These are phyloP conservation scores for Populus davidiana DNA, from an alignment of 345 rosid genomes.

Conservation along the genomic window DNA sequence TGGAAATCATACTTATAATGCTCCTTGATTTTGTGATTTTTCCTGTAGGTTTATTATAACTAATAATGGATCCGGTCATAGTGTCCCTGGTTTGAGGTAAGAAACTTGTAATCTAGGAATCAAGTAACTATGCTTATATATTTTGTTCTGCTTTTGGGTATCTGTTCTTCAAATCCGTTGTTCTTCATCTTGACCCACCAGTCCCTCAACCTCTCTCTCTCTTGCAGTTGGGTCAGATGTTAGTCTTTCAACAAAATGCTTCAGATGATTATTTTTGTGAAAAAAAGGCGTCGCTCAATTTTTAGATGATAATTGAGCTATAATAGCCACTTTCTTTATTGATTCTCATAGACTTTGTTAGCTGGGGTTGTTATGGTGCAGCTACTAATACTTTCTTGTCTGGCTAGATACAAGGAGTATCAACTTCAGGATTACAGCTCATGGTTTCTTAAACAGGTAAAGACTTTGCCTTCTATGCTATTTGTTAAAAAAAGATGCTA, in stretches of 20 bases:
- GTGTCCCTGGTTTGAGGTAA: conserved; percentile 68
- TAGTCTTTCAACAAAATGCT: too few relatives aligned
- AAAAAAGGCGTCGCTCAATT: too few relatives aligned
- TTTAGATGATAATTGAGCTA: too few relatives aligned
- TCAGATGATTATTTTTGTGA: too few relatives aligned
- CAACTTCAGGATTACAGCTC: conserved; percentile 86
- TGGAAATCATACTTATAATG: not conserved
- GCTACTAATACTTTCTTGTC: conserved; percentile 5
- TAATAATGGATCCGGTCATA: conserved; percentile 83
- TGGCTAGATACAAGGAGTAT: conserved; percentile 87
- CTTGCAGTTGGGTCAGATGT: too few relatives aligned
- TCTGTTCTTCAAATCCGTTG: not conserved
- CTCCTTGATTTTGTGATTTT: not conserved
- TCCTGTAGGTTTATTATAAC: conserved; percentile 77
- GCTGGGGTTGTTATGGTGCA: not conserved
- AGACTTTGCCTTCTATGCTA: not conserved
- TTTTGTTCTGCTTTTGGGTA: not conserved
- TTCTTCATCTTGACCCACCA: too few relatives aligned
- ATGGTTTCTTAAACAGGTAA: conserved; percentile 80
- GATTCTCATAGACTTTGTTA: too few relatives aligned
- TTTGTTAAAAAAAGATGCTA: not conserved
- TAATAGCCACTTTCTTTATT: too few relatives aligned
- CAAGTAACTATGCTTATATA: not conserved
- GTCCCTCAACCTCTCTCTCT: too few relatives aligned
- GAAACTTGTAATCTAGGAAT: conserved; percentile 10